Conservation (phyloP, 805 yeast species). For the Cyberlindnera xylosilytica region DNA sequence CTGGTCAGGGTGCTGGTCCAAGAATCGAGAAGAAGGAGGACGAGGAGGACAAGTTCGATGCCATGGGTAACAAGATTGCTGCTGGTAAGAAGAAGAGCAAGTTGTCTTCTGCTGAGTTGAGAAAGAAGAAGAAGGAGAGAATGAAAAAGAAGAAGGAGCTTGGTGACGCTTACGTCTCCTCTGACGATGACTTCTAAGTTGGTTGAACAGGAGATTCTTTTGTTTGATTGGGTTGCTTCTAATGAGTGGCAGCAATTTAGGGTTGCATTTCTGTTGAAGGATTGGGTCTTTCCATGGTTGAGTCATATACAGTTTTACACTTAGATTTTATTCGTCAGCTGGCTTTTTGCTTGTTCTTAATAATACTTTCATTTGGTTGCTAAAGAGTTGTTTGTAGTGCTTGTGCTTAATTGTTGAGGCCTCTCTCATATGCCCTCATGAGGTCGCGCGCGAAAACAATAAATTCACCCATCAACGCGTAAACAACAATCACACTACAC, state of each 20-base stretch:
- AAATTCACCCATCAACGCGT: too few relatives aligned
- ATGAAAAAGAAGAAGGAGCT: constrained; percentile 99
- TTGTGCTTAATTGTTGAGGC: too few relatives aligned
- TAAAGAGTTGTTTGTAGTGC: background rate
- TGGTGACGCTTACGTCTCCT: constrained; percentile 99
- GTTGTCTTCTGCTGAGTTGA: constrained; percentile 97
- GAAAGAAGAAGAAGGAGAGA: constrained; percentile 99
- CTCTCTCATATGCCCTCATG: too few relatives aligned
- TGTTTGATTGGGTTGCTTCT: constrained; percentile 2
- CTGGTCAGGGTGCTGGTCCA: constrained; percentile 99
- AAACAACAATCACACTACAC: too few relatives aligned
- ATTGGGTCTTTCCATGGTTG: background rate
- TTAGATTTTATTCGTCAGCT: background rate
- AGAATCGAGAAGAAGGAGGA: constrained; percentile 95
- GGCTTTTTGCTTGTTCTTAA: background rate
- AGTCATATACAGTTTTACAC: constrained; percentile 1
- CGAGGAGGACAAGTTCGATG: constrained; percentile 98
- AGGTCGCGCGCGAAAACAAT: too few relatives aligned
- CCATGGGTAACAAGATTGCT: constrained; percentile 99
- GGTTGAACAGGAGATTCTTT: constrained; percentile 36
- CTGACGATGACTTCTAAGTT: constrained; percentile 67
- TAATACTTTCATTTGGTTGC: background rate
- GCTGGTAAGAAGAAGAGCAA: constrained; percentile 94
- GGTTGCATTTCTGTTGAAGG: background rate
- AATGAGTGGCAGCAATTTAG: constrained; percentile 9